Conservation (phyloP, 1,284 basidiomycete species). For the Coniferiporia sulphurascens region DNA sequence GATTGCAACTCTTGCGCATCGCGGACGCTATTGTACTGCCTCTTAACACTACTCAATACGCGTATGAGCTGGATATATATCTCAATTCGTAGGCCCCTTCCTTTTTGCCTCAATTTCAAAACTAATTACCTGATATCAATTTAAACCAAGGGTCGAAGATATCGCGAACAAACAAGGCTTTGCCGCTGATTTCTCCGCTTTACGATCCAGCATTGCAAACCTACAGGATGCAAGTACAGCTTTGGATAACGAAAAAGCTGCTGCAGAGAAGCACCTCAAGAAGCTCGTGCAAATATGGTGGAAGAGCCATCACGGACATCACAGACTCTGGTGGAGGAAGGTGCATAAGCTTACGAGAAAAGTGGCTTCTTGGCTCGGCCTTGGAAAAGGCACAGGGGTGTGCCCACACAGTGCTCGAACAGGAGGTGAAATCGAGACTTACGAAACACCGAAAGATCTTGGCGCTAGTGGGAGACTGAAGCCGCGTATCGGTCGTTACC, state of each 20-base stretch:
- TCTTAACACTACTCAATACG: slow-evolving; percentile 74
- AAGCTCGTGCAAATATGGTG: slow-evolving; percentile 15
- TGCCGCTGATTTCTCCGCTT: slow-evolving; percentile 14
- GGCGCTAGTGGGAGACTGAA: slow-evolving; percentile 9
- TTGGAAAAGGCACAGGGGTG: neutral
- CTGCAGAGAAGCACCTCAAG: slow-evolving; percentile 29
- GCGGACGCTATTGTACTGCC: slow-evolving; percentile 58
- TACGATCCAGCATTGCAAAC: slow-evolving; percentile 41
- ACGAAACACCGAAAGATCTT: slow-evolving; percentile 2
- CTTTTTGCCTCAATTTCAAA: neutral
- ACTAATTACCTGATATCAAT: neutral
- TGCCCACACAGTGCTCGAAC: neutral
- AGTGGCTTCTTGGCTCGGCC: slow-evolving; percentile 30
- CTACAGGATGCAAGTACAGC: slow-evolving; percentile 47
- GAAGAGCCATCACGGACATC: slow-evolving; percentile 6
- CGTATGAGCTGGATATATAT: slow-evolving; percentile 44
- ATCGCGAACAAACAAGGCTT: slow-evolving; percentile 6
- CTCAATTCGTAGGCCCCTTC: slow-evolving; percentile 38
- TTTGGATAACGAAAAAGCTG: slow-evolving; percentile 50
- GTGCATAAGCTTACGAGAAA: slow-evolving; percentile 12
- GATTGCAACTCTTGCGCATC: slow-evolving; percentile 57
- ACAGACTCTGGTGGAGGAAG: neutral
- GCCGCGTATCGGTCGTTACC: slow-evolving; percentile 19
- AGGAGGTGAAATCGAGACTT: neutral
- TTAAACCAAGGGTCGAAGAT: slow-evolving; percentile 13